Conservation (phyloP, 2,329 filamentous ascomycete species). For the Byssothecium circinans region DNA sequence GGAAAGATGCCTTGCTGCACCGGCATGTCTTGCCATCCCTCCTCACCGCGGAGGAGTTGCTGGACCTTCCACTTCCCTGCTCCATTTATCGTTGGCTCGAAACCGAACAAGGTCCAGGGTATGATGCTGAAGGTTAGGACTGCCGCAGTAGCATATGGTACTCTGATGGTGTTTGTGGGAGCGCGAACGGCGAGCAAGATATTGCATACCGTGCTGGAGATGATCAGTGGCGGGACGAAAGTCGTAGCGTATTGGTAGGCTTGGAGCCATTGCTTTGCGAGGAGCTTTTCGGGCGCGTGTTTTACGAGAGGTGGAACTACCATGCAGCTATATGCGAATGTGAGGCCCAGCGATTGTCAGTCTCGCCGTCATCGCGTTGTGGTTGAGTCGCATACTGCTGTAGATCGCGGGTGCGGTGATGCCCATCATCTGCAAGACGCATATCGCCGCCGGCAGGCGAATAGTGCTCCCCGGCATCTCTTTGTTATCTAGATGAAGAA, state of each 20-base stretch:
- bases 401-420: slow-evolving; percentile 29
- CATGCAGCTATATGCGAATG: slow-evolving; percentile 40
- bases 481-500: no score
- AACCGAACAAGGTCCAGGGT: slow-evolving; percentile 43
- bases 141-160: slow-evolving; percentile 28
- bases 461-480: neutral
- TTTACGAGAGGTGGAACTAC: slow-evolving; percentile 39
- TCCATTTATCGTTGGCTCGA: slow-evolving; percentile 45
- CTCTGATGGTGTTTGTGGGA: slow-evolving; percentile 1
- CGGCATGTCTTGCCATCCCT: slow-evolving; percentile 11
- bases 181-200: slow-evolving; percentile 27
- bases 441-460: neutral
- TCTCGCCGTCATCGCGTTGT: neutral
- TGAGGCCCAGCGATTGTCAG: slow-evolving; percentile 21
- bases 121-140: slow-evolving; percentile 35
- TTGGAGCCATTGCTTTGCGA: slow-evolving; percentile 46
- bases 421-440: slow-evolving; percentile 19
- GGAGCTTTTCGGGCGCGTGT: slow-evolving; percentile 36
- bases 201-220: slow-evolving; percentile 39
- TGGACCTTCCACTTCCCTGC: slow-evolving; percentile 45
- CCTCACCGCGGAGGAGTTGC: slow-evolving; percentile 30
- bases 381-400: slow-evolving; percentile 15
- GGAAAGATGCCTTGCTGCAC: slow-evolving; percentile 10
- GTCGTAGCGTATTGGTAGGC: slow-evolving; percentile 42
- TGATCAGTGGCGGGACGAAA: slow-evolving; percentile 43